Evolutionary conservation across 495 filamentous ascomycete species (phyloP), one percentile per base, ranked within the genome.

Genomic region (Penicillium verhagenii): DNA sequence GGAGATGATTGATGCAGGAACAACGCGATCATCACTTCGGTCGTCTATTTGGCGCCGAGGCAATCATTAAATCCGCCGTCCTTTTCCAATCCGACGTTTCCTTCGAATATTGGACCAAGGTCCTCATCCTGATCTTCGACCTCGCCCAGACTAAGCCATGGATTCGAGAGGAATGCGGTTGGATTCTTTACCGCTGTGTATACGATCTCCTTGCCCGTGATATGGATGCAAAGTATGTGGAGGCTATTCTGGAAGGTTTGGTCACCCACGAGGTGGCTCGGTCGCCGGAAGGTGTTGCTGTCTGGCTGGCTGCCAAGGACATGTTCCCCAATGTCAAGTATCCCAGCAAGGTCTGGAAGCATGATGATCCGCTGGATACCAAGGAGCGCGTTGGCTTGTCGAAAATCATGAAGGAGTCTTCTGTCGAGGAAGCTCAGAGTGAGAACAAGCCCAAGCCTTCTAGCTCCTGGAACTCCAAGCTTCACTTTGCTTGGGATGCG

Each of bases 401-500:
- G 16, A 86, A 86, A 58, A 82, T 94, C 6, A 73, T 98, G 73
- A 94, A 88, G 63, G 89, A 94, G 54, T 86, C 84, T 50, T 83
- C 85, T 26, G 69, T 74, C 20, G 72, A 79, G 5, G 74, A 73
- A 16, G 67, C 67, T 4, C 78, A 83, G 21, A 70, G 79, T 21
- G 68, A 72, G 28, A 77, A 69, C 23, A 60, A 63, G 43, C 64
- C 54, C 60, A 83, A 69, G 83, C 84, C 33, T 72, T 82, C 63
- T 86, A 89, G 83, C 82, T 82, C 82, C 40, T 93, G 89, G 84
- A 91, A 82, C 52, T 82, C 89, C 8, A 89, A 90, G 64, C 72
- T 92, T 47, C 87, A 89, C 66, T 96, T 96, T 68, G 90, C 91
- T 1, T 98, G 94, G 94, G 82, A 88, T 63, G 69, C 88, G 28